Conservation (phyloP, 108 stramenopile species). For the Hondaea fermentalgiana region DNA sequence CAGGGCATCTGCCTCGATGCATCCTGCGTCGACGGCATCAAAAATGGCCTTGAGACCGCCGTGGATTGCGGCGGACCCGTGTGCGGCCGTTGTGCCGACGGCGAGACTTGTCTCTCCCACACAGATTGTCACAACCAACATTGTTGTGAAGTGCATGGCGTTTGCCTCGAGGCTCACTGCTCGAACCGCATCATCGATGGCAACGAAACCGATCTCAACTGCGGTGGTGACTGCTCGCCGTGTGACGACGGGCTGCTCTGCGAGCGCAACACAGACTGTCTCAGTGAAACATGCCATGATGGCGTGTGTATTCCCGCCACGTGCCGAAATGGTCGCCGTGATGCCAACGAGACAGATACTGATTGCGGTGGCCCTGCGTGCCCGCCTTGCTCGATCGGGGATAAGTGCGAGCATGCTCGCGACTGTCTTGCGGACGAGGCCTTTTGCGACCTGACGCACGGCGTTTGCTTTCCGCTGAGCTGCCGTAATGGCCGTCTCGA, state of each 20-base stretch:
- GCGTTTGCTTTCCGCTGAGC: background rate
- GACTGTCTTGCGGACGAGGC: conserved; percentile 2
- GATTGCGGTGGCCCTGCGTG: conserved; percentile 20
- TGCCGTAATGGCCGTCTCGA: conserved; percentile 19
- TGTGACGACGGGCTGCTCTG: background rate
- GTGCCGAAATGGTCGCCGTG: conserved; percentile 13
- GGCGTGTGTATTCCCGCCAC: background rate
- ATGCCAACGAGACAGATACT: conserved; percentile 15
- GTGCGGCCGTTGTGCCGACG: background rate
- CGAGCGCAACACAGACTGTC: conserved; percentile 10
- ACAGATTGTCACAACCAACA: background rate
- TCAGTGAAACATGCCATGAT: background rate
- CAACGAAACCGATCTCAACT: conserved; percentile 19
- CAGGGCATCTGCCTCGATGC: background rate
- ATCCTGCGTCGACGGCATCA: background rate
- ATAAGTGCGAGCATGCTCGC: background rate
- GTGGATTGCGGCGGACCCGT: background rate
- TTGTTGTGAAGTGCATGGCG: background rate
- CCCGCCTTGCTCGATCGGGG: background rate
- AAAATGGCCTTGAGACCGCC: background rate
- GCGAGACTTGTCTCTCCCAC: background rate
- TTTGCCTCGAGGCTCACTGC: background rate
- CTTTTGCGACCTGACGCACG: background rate
- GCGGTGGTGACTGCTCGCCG: conserved; percentile 7
- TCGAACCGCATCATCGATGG: conserved; percentile 4